Conservation (phyloP, 768 basidiomycete species). For the Collybia mongolica region DNA sequence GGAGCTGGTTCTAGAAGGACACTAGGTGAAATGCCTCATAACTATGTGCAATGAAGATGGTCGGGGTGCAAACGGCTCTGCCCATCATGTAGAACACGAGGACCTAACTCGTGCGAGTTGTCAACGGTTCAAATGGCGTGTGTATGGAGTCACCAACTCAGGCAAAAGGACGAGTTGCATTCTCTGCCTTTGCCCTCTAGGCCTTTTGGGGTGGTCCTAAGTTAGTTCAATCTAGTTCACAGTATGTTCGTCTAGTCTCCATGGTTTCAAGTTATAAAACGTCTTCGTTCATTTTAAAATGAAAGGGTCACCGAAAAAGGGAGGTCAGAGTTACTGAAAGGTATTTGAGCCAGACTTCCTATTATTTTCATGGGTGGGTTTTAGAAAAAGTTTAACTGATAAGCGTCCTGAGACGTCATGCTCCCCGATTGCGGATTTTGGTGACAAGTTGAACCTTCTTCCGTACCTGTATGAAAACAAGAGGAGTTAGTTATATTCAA, state of each 20-base stretch:
- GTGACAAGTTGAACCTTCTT: conserved; percentile 79
- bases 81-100: conserved; percentile 20
- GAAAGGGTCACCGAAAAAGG: too few species aligned
- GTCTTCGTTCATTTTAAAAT: too few species aligned
- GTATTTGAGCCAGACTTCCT: not conserved
- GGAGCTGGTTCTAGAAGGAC: too few species aligned
- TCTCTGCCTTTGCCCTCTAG: too few species aligned
- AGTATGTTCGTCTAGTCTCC: not conserved
- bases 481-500: conserved; percentile 9
- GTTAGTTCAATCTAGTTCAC: too few species aligned
- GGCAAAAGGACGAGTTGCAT: not conserved
- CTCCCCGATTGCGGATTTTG: conserved; percentile 75
- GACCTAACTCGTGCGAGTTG: conserved; percentile 1
- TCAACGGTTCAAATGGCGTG: not conserved
- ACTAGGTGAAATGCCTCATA: too few species aligned
- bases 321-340: not conserved
- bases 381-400: not conserved
- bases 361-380: not conserved
- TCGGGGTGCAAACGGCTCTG: conserved; percentile 6
- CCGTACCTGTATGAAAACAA: conserved; percentile 58
- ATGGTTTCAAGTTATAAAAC: not conserved
- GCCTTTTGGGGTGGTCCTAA: too few species aligned
- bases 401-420: conserved; percentile 31
- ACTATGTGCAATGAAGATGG: not conserved
- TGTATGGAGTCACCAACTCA: not conserved